These are phyloP conservation scores for Juglanconis oblonga DNA, from an alignment of 2,329 filamentous ascomycete genomes.

Conservation along the genomic window DNA sequence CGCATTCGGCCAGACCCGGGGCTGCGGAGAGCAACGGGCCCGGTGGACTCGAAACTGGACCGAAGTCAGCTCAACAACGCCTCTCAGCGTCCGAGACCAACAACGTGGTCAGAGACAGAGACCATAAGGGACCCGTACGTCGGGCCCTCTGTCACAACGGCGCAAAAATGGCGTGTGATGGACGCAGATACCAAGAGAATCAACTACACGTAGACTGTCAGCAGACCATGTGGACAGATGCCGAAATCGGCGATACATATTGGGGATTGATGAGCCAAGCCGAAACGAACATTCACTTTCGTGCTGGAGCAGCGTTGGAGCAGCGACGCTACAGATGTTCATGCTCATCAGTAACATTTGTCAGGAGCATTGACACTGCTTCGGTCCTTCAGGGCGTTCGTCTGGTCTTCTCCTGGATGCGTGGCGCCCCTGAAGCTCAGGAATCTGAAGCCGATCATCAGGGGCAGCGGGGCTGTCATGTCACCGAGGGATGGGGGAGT, in stretches of 20 bases:
- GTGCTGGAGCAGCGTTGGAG: neutral
- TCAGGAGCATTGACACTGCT: neutral
- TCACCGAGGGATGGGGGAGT: neutral
- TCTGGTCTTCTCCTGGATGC: neutral
- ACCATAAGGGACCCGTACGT: neutral
- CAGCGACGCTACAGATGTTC: neutral
- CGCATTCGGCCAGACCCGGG: neutral
- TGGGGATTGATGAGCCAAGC: neutral
- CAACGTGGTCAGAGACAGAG: neutral
- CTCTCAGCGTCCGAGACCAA: neutral
- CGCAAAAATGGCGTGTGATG: neutral
- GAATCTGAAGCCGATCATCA: neutral
- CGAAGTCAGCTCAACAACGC: neutral
- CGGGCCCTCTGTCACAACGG: neutral
- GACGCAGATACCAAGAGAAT: neutral
- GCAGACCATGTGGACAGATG: neutral
- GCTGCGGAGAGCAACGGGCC: neutral
- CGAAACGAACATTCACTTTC: too few relatives aligned
- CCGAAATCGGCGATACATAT: neutral
- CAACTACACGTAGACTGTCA: neutral
- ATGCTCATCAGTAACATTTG: neutral
- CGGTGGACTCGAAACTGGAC: neutral
- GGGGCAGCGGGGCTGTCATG: neutral
- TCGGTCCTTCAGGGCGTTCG: neutral
- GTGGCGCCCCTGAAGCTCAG: neutral